Evolutionary conservation across 305 asterid genomes (phyloP).

Genomic region (Fraxinus latifolia): DNA sequence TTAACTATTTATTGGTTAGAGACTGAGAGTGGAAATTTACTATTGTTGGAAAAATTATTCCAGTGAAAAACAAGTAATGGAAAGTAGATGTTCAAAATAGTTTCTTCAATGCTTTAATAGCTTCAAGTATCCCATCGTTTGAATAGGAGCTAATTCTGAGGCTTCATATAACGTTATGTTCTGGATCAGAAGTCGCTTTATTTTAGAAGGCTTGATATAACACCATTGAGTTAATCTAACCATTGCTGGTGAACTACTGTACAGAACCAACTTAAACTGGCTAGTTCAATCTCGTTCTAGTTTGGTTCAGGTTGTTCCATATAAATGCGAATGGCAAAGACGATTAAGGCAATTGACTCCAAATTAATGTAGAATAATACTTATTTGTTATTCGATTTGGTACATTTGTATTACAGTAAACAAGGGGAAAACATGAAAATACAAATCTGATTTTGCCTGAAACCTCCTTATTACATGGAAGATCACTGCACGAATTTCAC

Average conservation of each 20-base stretch:
- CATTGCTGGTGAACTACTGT: background rate
- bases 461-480: background rate
- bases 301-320: background rate
- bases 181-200: background rate
- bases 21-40: slow-evolving; percentile 19
- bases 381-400: background rate
- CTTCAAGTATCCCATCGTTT: background rate
- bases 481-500: slow-evolving; percentile 26
- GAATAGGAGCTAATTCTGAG: background rate
- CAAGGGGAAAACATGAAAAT: slow-evolving; percentile 5
- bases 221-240: background rate
- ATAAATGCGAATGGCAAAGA: background rate
- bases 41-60: slow-evolving; percentile 32
- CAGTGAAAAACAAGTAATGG: slow-evolving; percentile 16
- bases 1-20: slow-evolving; percentile 31
- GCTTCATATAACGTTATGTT: background rate
- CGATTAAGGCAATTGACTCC: background rate
- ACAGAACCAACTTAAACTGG: background rate
- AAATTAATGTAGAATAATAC: no score
- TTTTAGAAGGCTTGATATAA: background rate
- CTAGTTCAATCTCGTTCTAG: background rate
- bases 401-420: slow-evolving; percentile 20
- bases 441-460: background rate
- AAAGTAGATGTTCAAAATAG: slow-evolving; percentile 21
- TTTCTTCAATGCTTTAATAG: background rate